Evolutionary conservation across 345 rosid genomes (phyloP).

Genomic region (Trapa incisa): DNA sequence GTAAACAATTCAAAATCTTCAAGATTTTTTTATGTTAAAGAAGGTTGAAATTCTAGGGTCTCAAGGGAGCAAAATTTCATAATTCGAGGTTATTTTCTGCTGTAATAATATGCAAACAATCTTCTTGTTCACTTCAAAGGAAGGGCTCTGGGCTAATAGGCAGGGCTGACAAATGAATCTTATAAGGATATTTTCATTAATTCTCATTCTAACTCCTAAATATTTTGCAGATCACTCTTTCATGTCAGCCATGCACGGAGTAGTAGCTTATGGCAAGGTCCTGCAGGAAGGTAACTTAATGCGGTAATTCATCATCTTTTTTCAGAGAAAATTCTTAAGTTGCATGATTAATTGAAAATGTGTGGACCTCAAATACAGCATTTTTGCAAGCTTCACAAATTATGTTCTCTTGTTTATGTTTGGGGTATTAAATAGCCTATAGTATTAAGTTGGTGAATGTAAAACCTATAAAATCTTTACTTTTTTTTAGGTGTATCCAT

Average conservation of each 20-base stretch:
- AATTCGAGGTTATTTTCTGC: neutral
- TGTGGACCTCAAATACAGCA: neutral
- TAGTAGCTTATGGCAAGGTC: neutral
- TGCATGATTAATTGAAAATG: neutral
- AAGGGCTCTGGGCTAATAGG: neutral
- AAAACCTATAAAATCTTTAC: neutral
- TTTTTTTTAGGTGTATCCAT: slow-evolving; percentile 44
- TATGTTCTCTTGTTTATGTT: neutral
- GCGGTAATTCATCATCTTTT: neutral
- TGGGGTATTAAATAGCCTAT: neutral
- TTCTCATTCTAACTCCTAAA: neutral
- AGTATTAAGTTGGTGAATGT: neutral
- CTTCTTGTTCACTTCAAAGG: neutral
- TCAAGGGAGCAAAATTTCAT: neutral
- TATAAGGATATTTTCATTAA: neutral
- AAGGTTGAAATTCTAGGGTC: neutral
- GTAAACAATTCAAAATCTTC: neutral
- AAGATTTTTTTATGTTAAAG: neutral
- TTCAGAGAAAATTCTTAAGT: neutral
- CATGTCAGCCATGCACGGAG: neutral
- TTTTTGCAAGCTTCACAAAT: neutral
- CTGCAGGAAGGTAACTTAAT: neutral
- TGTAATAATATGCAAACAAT: neutral
- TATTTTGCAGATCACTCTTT: slow-evolving; percentile 1
- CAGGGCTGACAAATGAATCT: neutral